Base-by-base conservation (phyloP, 1,284 basidiomycete species). In the Sporisorium iseilematis-ciliati region DNA sequence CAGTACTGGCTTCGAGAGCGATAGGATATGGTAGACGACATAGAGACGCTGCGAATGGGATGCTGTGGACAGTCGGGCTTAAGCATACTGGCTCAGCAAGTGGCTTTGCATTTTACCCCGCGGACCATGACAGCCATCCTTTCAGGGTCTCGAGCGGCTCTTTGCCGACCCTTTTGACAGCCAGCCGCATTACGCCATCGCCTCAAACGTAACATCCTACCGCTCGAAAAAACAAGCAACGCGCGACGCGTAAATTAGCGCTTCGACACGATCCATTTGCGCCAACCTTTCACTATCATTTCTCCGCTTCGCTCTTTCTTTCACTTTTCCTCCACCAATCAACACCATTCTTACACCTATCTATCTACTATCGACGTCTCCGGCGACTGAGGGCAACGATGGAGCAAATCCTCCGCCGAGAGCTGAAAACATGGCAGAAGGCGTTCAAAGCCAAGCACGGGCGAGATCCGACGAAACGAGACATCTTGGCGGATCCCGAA, bases 401-500 rank as follows among this genome's bases (percentile, higher is more conserved):
- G 78, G 78, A 79, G 60, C 43, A 56, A 7, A 49, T 72, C 43
- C 63, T 79, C 7, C 65, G 76, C 6, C 59, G 70, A 26, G 70
- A 79, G 68, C 70, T 79, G 31, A 79, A 77, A 53, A 46, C 48
- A 16, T 79, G 75, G 70, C 78, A 77, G 40, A 59, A 59, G 25
- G 46, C 51, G 0, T 79, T 79, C 57, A 61, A 68, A 8, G 58
- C 66, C 6, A 29, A 78, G 40, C 67, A 81, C 43, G 74, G 81
- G 11, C 68, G 81, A 42, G 79, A 81, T 26, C 79, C 81, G 4
- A 71, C 72, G 38, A 76, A 78, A 56, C 65, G 73, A 20, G 81
- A 82, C 58, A 82, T 82, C 43, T 59, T 70, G 2, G 70, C 77
- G 21, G 64, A 78, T n/a, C 57, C 72, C 7, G 59, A 45, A 12